Evolutionary conservation across 352 stramenopile species (phyloP).

Genomic region (Globisporangium cystogenes): DNA sequence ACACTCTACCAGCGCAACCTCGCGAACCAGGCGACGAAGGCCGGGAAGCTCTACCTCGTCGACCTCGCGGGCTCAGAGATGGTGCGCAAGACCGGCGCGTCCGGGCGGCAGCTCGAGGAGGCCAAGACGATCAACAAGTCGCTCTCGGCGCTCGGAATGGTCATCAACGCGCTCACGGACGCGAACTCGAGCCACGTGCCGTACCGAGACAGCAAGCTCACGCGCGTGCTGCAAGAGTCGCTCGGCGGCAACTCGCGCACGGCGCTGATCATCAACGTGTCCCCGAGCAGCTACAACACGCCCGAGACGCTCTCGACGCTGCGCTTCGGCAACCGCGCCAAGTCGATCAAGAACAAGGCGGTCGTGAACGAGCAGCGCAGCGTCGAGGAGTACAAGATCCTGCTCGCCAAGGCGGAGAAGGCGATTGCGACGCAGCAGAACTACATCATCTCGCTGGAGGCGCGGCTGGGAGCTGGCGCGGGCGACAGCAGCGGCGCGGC

Average conservation of each 20-base stretch:
- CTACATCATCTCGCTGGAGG: constrained; percentile 81
- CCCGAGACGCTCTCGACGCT: constrained; percentile 91
- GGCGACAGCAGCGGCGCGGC: not conserved
- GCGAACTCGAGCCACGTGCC: constrained; percentile 72
- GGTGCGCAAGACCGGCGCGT: constrained; percentile 90
- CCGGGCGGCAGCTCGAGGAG: constrained; percentile 90
- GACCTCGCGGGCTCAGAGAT: constrained; percentile 94
- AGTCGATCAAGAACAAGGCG: constrained; percentile 94
- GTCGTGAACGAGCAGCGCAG: constrained; percentile 91
- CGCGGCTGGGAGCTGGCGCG: constrained; percentile 29
- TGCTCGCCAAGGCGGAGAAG: constrained; percentile 82
- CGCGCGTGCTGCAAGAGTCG: constrained; percentile 90
- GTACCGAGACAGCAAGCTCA: constrained; percentile 91
- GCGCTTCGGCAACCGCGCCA: constrained; percentile 89
- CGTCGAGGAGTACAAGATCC: constrained; percentile 87
- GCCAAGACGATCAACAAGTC: constrained; percentile 97
- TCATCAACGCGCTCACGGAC: constrained; percentile 93
- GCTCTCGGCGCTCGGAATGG: constrained; percentile 90
- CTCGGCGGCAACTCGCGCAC: constrained; percentile 94
- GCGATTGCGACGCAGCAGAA: constrained; percentile 73
- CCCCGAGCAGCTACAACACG: constrained; percentile 86
- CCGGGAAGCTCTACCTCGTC: constrained; percentile 90
- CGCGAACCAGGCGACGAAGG: constrained; percentile 83
- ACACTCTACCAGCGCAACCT: constrained; percentile 86
- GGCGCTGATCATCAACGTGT: constrained; percentile 91